These are phyloP conservation scores for Eucalyptus polybractea DNA, from an alignment of 345 rosid species.

Conservation along the genomic window DNA sequence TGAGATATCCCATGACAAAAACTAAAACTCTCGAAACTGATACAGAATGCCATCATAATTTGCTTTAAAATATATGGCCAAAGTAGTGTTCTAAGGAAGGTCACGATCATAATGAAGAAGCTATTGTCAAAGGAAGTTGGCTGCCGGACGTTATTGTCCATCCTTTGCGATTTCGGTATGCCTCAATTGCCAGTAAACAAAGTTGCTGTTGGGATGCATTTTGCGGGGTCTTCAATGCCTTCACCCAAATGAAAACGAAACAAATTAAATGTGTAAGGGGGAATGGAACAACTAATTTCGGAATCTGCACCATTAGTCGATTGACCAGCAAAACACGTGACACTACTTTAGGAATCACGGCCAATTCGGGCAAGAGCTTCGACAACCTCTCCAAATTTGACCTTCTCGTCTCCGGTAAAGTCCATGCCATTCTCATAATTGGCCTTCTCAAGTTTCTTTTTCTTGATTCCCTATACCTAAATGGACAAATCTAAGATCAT, in stretches of 20 bases:
- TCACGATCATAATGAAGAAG: not conserved
- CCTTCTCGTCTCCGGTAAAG: constrained; percentile 49
- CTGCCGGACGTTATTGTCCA: constrained; percentile 40
- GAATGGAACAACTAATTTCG: not conserved
- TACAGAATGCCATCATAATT: not conserved
- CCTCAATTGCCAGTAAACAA: constrained; percentile 57
- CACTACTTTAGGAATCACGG: constrained; percentile 46
- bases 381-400: constrained; percentile 70
- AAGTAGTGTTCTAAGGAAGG: not conserved
- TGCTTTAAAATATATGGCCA: not conserved
- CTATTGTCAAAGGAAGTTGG: constrained; percentile 4
- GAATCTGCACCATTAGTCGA: not conserved
- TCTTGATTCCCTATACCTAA: constrained; percentile 51
- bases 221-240: constrained; percentile 26
- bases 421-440: constrained; percentile 26
- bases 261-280: not conserved
- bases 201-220: constrained; percentile 52
- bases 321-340: not conserved
- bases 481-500: not conserved
- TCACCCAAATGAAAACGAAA: not conserved
- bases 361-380: constrained; percentile 67
- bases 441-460: constrained; percentile 5
- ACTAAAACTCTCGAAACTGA: not conserved
- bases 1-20: not conserved
- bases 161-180: constrained; percentile 46